These are phyloP conservation scores for Aspergillus steynii DNA, from an alignment of 495 filamentous ascomycete genomes.

Conservation along the genomic window DNA sequence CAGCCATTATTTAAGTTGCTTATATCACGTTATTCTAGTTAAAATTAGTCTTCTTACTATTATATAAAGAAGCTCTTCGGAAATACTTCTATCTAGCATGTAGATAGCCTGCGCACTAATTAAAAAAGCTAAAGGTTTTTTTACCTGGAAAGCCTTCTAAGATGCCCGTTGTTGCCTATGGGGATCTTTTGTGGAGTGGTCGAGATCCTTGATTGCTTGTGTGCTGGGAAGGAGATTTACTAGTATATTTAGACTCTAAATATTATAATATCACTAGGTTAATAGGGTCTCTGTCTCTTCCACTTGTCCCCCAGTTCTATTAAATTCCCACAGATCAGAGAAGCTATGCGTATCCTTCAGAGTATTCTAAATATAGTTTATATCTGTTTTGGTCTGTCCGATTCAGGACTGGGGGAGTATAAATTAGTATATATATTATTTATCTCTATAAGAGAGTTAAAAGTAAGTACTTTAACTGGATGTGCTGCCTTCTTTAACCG, in stretches of 20 bases:
- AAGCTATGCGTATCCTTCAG: constrained; percentile 2
- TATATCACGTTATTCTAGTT: too few species aligned
- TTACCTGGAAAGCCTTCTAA: background rate
- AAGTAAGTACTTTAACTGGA: constrained; percentile 1
- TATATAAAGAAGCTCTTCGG: background rate
- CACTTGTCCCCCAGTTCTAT: background rate
- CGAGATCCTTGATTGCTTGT: background rate
- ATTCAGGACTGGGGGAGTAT: background rate
- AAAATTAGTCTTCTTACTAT: background rate
- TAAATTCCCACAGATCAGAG: background rate
- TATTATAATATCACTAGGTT: background rate
- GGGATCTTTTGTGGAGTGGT: background rate
- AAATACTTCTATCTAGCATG: background rate
- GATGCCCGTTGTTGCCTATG: background rate
- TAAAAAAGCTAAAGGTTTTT: background rate
- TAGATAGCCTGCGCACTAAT: background rate
- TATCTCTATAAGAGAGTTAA: background rate
- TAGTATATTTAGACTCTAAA: background rate
- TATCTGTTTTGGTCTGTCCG: background rate
- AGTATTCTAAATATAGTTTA: background rate
- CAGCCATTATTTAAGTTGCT: too few species aligned
- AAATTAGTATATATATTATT: background rate
- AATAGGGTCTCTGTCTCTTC: constrained; percentile 2
- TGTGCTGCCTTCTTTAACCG: background rate
- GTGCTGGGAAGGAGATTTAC: background rate